Evolutionary conservation across 441 rosid species (phyloP).

Genomic region (Omphalea diandra): DNA sequence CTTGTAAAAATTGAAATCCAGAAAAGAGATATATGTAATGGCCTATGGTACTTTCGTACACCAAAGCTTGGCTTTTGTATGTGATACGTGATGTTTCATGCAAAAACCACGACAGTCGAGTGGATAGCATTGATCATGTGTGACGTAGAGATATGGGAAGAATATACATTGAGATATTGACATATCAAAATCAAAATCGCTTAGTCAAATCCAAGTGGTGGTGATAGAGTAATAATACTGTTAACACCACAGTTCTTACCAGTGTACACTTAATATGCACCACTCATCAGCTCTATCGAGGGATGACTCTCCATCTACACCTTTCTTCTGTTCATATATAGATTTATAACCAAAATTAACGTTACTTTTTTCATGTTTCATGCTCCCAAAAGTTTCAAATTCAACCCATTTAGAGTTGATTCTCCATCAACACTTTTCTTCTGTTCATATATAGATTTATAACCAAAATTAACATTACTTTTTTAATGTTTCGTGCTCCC

Average conservation of each 20-base stretch:
- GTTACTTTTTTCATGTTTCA: too few species aligned
- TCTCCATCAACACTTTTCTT: not conserved
- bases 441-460: not conserved
- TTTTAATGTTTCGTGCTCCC: not conserved
- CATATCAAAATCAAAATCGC: conserved; percentile 32
- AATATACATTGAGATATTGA: conserved; percentile 23
- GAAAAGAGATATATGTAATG: too few species aligned
- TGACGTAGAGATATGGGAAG: conserved; percentile 16
- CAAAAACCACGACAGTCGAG: too few species aligned
- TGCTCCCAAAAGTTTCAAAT: too few species aligned
- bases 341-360: too few species aligned
- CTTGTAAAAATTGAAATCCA: not conserved
- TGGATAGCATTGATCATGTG: not conserved
- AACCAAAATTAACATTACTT: too few species aligned
- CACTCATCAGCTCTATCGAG: too few species aligned
- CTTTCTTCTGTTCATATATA: too few species aligned
- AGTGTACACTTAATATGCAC: conserved; percentile 42
- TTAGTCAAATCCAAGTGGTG: conserved; percentile 38
- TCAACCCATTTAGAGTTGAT: too few species aligned
- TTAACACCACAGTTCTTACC: conserved; percentile 44
- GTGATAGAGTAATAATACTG: conserved; percentile 37
- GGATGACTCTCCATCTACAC: too few species aligned
- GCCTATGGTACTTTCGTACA: too few species aligned
- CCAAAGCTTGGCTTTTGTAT: too few species aligned
- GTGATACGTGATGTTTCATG: conserved; percentile 31